Evolutionary conservation across 2,329 filamentous ascomycete species (phyloP).

Genomic region (Diaporthe velutina): DNA sequence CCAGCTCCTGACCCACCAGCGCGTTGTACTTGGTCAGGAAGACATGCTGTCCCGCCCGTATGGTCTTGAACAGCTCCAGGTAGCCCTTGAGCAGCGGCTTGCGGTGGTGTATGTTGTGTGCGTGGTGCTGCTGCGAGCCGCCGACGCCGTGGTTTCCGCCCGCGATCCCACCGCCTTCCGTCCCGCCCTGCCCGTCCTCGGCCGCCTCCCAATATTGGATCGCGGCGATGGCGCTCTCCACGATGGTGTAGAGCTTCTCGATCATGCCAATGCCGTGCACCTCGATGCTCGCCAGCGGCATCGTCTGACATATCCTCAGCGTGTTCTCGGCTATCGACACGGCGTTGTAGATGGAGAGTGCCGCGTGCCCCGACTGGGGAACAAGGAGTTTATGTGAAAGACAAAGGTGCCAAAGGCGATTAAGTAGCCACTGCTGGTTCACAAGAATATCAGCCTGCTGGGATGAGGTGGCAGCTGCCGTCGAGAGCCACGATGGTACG

Average conservation of each 20-base stretch:
- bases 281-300: constrained; percentile 32
- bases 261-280: constrained; percentile 33
- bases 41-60: constrained; percentile 29
- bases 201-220: constrained; percentile 31
- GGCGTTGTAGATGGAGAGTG: constrained; percentile 32
- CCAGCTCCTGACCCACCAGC: constrained; percentile 33
- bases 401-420: constrained; percentile 34
- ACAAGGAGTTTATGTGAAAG: constrained; percentile 33
- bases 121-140: neutral
- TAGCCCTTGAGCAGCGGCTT: constrained; percentile 31
- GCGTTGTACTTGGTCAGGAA: constrained; percentile 32
- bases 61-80: constrained; percentile 32
- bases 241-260: constrained; percentile 34
- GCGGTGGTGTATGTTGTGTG: constrained; percentile 23
- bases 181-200: constrained; percentile 16
- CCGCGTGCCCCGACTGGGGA: constrained; percentile 30
- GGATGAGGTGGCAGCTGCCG: constrained; percentile 16
- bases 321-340: constrained; percentile 32
- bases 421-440: constrained; percentile 35
- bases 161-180: neutral
- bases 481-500: constrained; percentile 10
- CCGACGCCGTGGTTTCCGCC: neutral
- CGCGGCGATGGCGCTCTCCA: constrained; percentile 33
- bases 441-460: constrained; percentile 35
- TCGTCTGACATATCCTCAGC: constrained; percentile 23